These are phyloP conservation scores for Esteya vermicola DNA, from an alignment of 2,329 filamentous ascomycete genomes.

Conservation along the genomic window DNA sequence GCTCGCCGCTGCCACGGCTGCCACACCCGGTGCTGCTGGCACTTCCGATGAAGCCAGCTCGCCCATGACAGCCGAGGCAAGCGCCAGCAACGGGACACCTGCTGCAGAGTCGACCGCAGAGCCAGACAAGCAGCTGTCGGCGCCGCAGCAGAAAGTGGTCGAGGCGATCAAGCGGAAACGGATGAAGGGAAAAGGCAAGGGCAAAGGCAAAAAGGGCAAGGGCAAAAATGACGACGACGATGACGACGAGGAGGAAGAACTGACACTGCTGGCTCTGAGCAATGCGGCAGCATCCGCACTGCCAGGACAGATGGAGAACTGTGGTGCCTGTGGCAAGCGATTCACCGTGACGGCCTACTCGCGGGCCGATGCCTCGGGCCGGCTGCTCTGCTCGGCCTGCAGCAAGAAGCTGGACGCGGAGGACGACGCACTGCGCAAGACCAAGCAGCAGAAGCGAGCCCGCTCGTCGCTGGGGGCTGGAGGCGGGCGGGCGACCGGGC, in stretches of 20 bases:
- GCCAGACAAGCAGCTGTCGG: slow-evolving; percentile 28
- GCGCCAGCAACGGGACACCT: background rate
- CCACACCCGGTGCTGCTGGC: background rate
- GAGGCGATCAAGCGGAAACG: slow-evolving; percentile 49
- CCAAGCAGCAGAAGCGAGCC: slow-evolving; percentile 23
- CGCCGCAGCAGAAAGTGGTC: slow-evolving; percentile 26
- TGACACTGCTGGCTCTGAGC: slow-evolving; percentile 33
- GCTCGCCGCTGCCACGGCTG: background rate
- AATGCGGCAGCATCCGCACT: slow-evolving; percentile 33
- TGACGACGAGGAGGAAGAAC: slow-evolving; percentile 35
- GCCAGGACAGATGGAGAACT: slow-evolving; percentile 83
- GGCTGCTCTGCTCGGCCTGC: slow-evolving; percentile 67
- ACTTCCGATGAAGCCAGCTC: background rate
- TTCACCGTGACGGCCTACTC: slow-evolving; percentile 91
- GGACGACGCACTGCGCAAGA: slow-evolving; percentile 37
- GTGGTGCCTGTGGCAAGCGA: slow-evolving; percentile 68
- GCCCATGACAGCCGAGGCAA: background rate
- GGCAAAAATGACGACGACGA: slow-evolving; percentile 28
- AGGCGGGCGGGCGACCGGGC: slow-evolving; percentile 28
- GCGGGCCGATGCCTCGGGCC: slow-evolving; percentile 62
- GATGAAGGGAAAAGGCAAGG: no score
- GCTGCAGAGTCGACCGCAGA: slow-evolving; percentile 27
- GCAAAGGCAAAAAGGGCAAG: slow-evolving; percentile 36
- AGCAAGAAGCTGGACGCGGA: slow-evolving; percentile 58
- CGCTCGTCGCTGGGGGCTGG: slow-evolving; percentile 25